phyloP scores from a whole-genome alignment of 2,329 filamentous ascomycete genomes.

The Dactylella cylindrospora region DNA sequence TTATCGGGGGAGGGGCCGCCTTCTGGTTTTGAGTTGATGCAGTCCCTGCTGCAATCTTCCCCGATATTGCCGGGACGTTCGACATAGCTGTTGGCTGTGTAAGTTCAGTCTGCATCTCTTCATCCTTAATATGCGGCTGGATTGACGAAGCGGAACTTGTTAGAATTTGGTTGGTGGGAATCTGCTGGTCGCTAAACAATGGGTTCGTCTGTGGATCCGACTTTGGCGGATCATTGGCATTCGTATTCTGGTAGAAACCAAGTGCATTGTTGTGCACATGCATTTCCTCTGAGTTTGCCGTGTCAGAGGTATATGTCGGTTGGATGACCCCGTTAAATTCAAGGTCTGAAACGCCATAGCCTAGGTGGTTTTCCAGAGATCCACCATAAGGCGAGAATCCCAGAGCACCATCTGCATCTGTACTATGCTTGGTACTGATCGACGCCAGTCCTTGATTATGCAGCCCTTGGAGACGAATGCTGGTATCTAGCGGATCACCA shows the following conservation, averaged over 20 bases:
- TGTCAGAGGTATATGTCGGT: not conserved
- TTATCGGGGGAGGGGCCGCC: constrained; percentile 32
- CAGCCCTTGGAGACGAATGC: constrained; percentile 28
- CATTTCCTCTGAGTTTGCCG: constrained; percentile 7
- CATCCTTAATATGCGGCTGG: constrained; percentile 27
- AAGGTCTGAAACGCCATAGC: constrained; percentile 18
- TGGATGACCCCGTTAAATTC: constrained; percentile 14
- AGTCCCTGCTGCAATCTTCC: constrained; percentile 8
- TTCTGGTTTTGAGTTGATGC: constrained; percentile 23
- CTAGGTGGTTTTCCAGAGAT: constrained; percentile 17
- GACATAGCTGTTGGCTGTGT: too few relatives aligned
- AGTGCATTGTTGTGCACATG: constrained; percentile 14
- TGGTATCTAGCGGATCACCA: constrained; percentile 10
- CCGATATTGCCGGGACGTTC: too few relatives aligned
- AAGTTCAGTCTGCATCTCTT: too few relatives aligned
- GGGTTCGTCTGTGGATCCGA: constrained; percentile 9
- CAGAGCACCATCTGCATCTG: constrained; percentile 8
- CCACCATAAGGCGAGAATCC: constrained; percentile 19
- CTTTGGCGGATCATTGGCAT: constrained; percentile 18
- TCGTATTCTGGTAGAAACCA: constrained; percentile 16
- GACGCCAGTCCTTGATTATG: constrained; percentile 8
- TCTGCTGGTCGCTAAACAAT: constrained; percentile 6
- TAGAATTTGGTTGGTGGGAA: constrained; percentile 5
- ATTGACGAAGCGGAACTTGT: not conserved
- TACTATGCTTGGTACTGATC: constrained; percentile 21